phyloP scores from a whole-genome alignment of 2,329 filamentous ascomycete species.

The Fusarium hainanense region DNA sequence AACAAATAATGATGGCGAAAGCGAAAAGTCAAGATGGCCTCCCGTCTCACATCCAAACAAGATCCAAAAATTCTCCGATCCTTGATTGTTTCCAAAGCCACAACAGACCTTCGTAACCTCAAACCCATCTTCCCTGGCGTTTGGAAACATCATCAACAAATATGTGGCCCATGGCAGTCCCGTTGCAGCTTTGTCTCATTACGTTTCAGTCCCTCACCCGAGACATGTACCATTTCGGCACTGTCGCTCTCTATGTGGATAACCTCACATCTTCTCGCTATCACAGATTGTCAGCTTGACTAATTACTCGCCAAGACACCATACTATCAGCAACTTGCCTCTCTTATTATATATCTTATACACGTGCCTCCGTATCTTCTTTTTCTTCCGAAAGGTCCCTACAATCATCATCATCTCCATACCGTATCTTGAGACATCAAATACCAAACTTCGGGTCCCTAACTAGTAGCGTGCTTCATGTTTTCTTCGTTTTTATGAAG shows the following conservation, averaged over 20 bases:
- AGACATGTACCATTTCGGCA: slow-evolving; percentile 30
- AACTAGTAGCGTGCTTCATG: slow-evolving; percentile 23
- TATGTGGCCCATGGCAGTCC: not conserved
- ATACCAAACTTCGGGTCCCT: slow-evolving; percentile 5
- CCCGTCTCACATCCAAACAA: slow-evolving; percentile 1
- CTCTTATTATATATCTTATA: not conserved
- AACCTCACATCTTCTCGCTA: not conserved
- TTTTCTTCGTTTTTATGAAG: slow-evolving; percentile 8
- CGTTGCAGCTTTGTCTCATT: slow-evolving; percentile 33
- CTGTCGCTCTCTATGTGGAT: not conserved
- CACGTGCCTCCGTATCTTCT: not conserved
- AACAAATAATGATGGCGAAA: not conserved
- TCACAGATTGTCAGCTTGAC: not conserved
- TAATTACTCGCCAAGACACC: not conserved
- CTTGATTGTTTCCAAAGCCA: not conserved
- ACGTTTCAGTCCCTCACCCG: slow-evolving; percentile 30
- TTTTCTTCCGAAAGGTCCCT: not conserved
- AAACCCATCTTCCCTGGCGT: not conserved
- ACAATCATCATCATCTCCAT: slow-evolving; percentile 1
- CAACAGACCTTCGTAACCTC: not conserved
- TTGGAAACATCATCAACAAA: slow-evolving; percentile 12
- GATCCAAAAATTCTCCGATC: not conserved
- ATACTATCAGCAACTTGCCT: not conserved
- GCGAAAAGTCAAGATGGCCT: not conserved
- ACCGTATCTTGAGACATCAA: slow-evolving; percentile 5